Evolutionary conservation across 2,329 filamentous ascomycete genomes (phyloP).

Genomic region (Sporothrix globosa): DNA sequence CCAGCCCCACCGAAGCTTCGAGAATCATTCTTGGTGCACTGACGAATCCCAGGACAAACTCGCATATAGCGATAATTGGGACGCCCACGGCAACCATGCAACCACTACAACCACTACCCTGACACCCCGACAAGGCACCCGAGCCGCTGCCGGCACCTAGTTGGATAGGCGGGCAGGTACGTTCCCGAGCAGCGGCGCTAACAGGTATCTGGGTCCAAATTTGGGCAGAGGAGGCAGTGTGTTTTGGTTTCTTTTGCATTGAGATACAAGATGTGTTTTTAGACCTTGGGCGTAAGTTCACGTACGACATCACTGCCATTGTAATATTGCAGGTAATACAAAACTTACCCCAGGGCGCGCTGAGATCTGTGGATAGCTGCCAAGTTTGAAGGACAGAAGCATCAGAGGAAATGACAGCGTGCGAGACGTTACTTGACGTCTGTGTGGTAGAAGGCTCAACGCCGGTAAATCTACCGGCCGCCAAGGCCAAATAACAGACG

Average conservation of each 20-base stretch:
- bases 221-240: neutral
- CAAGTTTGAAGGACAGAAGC: neutral
- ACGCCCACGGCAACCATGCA: conserved; percentile 3
- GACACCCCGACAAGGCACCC: conserved; percentile 24
- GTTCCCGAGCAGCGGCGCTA: conserved; percentile 21
- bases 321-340: neutral
- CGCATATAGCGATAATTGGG: conserved; percentile 33
- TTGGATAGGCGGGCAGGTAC: neutral
- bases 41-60: conserved; percentile 28
- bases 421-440: neutral
- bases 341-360: neutral
- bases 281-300: neutral
- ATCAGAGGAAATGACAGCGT: neutral
- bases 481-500: neutral
- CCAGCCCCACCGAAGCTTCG: conserved; percentile 50
- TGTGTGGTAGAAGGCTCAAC: neutral
- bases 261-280: neutral
- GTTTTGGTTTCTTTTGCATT: neutral
- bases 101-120: neutral
- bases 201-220: neutral
- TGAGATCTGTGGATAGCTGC: neutral
- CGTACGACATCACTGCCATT: neutral
- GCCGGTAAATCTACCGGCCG: neutral
- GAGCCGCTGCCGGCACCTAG: conserved; percentile 33
- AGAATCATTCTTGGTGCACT: conserved; percentile 43